Conservation (phyloP, 2,329 filamentous ascomycete species). For the Sarocladium strictum region DNA sequence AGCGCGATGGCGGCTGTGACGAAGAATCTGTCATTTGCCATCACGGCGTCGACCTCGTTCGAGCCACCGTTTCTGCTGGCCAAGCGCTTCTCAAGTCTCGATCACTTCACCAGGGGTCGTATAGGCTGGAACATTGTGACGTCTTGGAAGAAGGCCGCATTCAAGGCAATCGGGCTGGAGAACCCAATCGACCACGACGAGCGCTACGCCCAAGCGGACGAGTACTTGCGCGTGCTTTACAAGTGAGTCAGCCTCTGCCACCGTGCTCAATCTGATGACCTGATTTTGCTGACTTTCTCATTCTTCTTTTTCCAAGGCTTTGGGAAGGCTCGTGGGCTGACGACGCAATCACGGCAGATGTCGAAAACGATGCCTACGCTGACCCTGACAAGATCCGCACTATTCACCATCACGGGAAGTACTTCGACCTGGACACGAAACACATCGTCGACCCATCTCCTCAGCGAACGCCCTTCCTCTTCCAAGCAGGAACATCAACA, state of each 20-base stretch:
- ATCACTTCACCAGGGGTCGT: slow-evolving; percentile 52
- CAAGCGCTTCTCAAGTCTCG: slow-evolving; percentile 57
- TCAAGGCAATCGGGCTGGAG: not conserved
- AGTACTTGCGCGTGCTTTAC: slow-evolving; percentile 58
- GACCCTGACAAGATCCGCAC: slow-evolving; percentile 47
- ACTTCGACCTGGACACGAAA: slow-evolving; percentile 57
- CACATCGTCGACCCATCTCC: slow-evolving; percentile 61
- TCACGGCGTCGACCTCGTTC: slow-evolving; percentile 65
- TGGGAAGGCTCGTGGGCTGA: slow-evolving; percentile 62
- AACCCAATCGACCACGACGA: slow-evolving; percentile 50
- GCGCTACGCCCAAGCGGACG: slow-evolving; percentile 57
- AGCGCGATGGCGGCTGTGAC: slow-evolving; percentile 63
- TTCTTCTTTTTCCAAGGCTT: slow-evolving; percentile 32
- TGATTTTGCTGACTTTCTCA: not conserved
- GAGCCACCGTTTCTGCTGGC: slow-evolving; percentile 67
- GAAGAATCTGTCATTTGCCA: slow-evolving; percentile 61
- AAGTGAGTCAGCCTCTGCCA: slow-evolving; percentile 32
- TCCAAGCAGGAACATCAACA: slow-evolving; percentile 64
- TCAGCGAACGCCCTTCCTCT: slow-evolving; percentile 61
- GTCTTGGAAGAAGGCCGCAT: not conserved
- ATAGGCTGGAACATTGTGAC: slow-evolving; percentile 10
- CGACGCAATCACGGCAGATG: slow-evolving; percentile 57
- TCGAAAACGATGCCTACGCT: slow-evolving; percentile 51
- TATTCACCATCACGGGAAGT: slow-evolving; percentile 61
- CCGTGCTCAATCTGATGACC: not conserved